Conservation (phyloP, 176 grass and related monocot species). For the Avena insularis region DNA sequence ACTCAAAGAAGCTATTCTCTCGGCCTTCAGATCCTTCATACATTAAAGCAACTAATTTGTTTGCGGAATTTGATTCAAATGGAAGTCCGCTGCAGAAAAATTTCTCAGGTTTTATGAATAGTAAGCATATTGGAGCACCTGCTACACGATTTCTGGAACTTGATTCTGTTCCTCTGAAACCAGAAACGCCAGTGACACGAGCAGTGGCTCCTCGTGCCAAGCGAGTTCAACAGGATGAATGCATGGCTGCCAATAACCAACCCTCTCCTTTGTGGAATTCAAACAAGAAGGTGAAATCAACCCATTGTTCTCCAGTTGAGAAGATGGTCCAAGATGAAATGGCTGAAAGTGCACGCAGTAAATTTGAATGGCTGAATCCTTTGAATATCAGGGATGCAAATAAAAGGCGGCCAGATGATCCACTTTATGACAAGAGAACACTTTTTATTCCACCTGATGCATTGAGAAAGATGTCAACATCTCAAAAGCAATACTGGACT, state of each 20-base stretch:
- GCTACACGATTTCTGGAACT: conserved; percentile 44
- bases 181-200: conserved; percentile 75
- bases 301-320: conserved; percentile 28
- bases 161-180: conserved; percentile 59
- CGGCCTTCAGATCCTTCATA: conserved; percentile 35
- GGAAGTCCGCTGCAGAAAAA: conserved; percentile 43
- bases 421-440: conserved; percentile 86
- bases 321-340: conserved; percentile 46
- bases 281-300: conserved; percentile 71
- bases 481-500: conserved; percentile 99
- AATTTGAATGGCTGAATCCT: conserved; percentile 93
- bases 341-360: conserved; percentile 62
- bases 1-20: conserved; percentile 40
- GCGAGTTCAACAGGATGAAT: conserved; percentile 61
- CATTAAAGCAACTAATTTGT: conserved; percentile 51
- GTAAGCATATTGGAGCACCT: conserved; percentile 34
- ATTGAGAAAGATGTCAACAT: conserved; percentile 89
- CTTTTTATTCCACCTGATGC: conserved; percentile 87
- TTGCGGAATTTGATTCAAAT: conserved; percentile 54
- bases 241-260: no score
- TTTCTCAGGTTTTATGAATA: conserved; percentile 15
- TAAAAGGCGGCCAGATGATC: conserved; percentile 64
- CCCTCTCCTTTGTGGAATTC: conserved; percentile 46
- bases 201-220: conserved; percentile 65
- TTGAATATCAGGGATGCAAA: conserved; percentile 79